Evolutionary conservation across 2,329 filamentous ascomycete species (phyloP).

Genomic region (Purpureocillium takamizusanense): DNA sequence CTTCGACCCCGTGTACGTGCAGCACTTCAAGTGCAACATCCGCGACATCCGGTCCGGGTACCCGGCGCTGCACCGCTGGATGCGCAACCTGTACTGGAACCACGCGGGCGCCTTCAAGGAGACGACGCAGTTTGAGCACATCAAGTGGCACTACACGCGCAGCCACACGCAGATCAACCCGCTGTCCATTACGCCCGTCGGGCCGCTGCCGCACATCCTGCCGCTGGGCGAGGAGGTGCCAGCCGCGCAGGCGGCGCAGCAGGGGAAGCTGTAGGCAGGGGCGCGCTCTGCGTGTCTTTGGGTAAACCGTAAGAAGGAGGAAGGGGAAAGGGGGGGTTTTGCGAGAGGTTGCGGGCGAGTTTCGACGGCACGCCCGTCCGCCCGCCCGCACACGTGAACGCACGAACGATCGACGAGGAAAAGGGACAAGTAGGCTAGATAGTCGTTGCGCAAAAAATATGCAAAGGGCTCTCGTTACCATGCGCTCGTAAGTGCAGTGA

Average conservation of each 20-base stretch:
- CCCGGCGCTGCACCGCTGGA: constrained; percentile 70
- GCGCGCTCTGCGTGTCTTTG: too few relatives aligned
- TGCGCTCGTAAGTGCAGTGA: too few relatives aligned
- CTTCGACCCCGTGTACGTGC: constrained; percentile 74
- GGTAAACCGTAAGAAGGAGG: too few relatives aligned
- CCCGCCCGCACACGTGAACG: too few relatives aligned
- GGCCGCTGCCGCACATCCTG: constrained; percentile 76
- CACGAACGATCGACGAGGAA: too few relatives aligned
- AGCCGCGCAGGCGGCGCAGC: constrained; percentile 30
- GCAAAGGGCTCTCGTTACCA: too few relatives aligned
- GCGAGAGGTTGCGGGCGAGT: too few relatives aligned
- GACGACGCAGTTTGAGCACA: constrained; percentile 89
- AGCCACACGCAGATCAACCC: constrained; percentile 60
- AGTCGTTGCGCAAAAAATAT: too few relatives aligned
- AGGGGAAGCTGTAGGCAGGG: neutral
- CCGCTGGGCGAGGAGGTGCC: constrained; percentile 68
- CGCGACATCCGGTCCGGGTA: constrained; percentile 79
- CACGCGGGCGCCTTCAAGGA: constrained; percentile 60
- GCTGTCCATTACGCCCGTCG: constrained; percentile 69
- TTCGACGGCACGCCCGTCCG: too few relatives aligned
- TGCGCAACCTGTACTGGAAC: constrained; percentile 80
- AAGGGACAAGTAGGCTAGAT: too few relatives aligned
- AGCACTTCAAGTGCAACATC: constrained; percentile 84
- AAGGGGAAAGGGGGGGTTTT: too few relatives aligned
- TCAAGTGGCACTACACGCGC: constrained; percentile 67